Evolutionary conservation across 2,329 filamentous ascomycete genomes (phyloP).

Genomic region (Aurifilum marmelostoma): DNA sequence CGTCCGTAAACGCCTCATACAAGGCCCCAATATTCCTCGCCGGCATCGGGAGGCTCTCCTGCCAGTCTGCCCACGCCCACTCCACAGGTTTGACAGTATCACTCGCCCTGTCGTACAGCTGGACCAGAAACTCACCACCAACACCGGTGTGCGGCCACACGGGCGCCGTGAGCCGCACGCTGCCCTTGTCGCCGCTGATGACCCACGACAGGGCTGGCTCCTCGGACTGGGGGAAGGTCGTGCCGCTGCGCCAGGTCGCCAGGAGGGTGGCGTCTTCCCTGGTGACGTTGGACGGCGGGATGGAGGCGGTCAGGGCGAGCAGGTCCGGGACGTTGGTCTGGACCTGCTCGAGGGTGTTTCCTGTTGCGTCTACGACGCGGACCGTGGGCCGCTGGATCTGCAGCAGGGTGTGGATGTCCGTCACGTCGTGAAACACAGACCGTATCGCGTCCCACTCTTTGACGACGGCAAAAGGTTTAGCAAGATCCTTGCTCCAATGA

Average conservation of each 20-base stretch:
- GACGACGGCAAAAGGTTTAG: no score
- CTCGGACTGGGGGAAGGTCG: slow-evolving; percentile 44
- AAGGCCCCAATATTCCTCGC: slow-evolving; percentile 56
- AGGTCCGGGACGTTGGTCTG: slow-evolving; percentile 36
- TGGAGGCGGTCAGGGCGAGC: slow-evolving; percentile 37
- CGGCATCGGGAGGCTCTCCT: slow-evolving; percentile 45
- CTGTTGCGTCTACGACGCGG: slow-evolving; percentile 39
- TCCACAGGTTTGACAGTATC: slow-evolving; percentile 47
- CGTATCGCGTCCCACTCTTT: slow-evolving; percentile 48
- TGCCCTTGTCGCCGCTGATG: slow-evolving; percentile 52
- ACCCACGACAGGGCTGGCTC: slow-evolving; percentile 49
- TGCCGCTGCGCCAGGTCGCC: slow-evolving; percentile 47
- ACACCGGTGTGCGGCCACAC: slow-evolving; percentile 37
- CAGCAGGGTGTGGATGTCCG: slow-evolving; percentile 44
- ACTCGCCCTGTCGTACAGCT: slow-evolving; percentile 54
- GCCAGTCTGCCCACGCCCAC: slow-evolving; percentile 52
- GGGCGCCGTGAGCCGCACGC: slow-evolving; percentile 43
- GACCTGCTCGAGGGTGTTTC: slow-evolving; percentile 39
- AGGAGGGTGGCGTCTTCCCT: slow-evolving; percentile 42
- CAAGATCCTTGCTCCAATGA: no score
- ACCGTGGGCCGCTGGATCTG: slow-evolving; percentile 49
- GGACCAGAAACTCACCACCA: slow-evolving; percentile 45
- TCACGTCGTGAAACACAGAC: slow-evolving; percentile 49
- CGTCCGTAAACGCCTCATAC: slow-evolving; percentile 54
- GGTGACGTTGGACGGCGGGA: slow-evolving; percentile 34